Percentiles rank a stretch among this genome's conserved stretches.
phyloP scores from a whole-genome alignment of 805 yeast genomes.

The Starmera quercuum region DNA sequence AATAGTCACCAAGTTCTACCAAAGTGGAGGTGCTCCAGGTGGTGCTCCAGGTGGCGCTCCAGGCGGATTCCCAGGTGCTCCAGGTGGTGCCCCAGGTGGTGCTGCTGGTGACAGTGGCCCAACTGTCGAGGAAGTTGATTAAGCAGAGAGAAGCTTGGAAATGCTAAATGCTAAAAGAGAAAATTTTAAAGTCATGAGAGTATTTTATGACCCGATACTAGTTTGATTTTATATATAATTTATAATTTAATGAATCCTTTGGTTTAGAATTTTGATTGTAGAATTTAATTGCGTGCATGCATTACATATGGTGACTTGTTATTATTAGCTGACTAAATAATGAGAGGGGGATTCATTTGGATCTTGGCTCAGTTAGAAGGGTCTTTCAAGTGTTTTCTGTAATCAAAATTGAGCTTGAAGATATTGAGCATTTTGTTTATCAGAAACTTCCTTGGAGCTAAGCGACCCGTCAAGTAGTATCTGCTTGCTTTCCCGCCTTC shows the following conservation, averaged over 20 bases:
- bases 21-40: constrained; percentile 76
- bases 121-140: constrained; percentile 80
- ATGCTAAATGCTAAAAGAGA: too few species aligned
- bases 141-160: constrained; percentile 19
- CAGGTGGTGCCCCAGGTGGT: constrained; percentile 50
- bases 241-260: too few species aligned
- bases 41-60: constrained; percentile 44
- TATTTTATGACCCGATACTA: too few species aligned
- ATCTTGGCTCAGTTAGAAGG: too few species aligned
- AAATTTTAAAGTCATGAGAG: too few species aligned
- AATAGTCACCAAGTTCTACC: constrained; percentile 94
- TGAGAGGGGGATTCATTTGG: too few species aligned
- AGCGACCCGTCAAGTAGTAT: constrained; percentile 3
- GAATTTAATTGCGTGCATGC: not conserved
- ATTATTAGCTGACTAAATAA: too few species aligned
- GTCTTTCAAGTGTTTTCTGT: constrained; percentile 15
- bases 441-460: constrained; percentile 6
- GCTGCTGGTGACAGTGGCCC: constrained; percentile 49
- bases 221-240: too few species aligned
- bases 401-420: constrained; percentile 15
- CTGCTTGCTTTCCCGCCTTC: constrained; percentile 15
- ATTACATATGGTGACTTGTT: not conserved
- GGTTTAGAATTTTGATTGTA: not conserved
- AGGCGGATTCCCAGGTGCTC: constrained; percentile 61
- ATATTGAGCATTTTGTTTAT: constrained; percentile 11